Percentiles rank a stretch among this genome's conserved stretches.
phyloP scores from a whole-genome alignment of 164 flowering plant genomes.

The Dillenia turbinata region DNA sequence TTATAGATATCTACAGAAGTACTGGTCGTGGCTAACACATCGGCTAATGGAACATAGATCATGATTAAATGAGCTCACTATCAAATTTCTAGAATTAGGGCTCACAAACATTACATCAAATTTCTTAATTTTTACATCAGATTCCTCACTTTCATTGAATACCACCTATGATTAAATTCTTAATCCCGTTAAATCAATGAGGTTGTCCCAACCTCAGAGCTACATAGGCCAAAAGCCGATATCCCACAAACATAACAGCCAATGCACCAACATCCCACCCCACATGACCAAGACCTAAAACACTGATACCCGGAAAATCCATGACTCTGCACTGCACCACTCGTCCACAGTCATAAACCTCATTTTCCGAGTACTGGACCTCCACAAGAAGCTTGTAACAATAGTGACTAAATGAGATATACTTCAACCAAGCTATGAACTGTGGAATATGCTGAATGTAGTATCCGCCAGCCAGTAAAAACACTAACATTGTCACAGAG shows the following conservation, averaged over 20 bases:
- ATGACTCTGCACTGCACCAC: slow-evolving; percentile 44
- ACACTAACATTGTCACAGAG: slow-evolving; percentile 80
- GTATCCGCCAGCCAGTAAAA: slow-evolving; percentile 84
- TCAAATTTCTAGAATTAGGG: no score
- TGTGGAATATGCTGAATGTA: slow-evolving; percentile 74
- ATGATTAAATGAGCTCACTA: no score
- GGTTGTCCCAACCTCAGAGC: slow-evolving; percentile 56
- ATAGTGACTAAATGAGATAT: slow-evolving; percentile 73
- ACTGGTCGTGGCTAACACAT: no score
- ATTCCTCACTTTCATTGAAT: no score
- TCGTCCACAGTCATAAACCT: slow-evolving; percentile 59
- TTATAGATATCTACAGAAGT: no score
- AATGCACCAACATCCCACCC: slow-evolving; percentile 63
- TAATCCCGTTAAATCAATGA: slow-evolving; percentile 18
- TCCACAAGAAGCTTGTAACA: slow-evolving; percentile 84
- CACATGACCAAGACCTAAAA: slow-evolving; percentile 33
- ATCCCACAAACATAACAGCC: slow-evolving; percentile 68
- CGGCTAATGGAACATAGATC: no score
- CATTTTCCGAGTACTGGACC: slow-evolving; percentile 55
- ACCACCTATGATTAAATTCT: no score
- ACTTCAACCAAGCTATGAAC: slow-evolving; percentile 83
- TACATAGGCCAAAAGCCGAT: slow-evolving; percentile 72
- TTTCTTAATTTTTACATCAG: no score
- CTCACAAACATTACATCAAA: no score
- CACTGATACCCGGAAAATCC: slow-evolving; percentile 60